A percentile compares a stretch with the other conserved stretches of the same genome.
phyloP scores from a whole-genome alignment of 257 asterid genomes.

The Jacaranda copaia region DNA sequence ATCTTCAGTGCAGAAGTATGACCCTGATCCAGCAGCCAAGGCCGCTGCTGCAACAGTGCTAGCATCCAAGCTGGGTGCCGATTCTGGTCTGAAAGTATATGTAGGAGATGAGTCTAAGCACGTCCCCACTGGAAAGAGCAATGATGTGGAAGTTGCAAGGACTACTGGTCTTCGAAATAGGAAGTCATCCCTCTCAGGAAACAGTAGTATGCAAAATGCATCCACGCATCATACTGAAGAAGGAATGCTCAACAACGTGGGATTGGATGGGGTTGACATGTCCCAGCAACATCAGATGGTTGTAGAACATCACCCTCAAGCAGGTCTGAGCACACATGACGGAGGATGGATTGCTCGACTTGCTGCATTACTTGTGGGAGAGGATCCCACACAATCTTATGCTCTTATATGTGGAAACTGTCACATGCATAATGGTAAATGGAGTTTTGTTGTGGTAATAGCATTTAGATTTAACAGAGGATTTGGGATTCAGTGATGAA shows the following conservation, averaged over 20 bases:
- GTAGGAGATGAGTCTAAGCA: slow-evolving; percentile 58
- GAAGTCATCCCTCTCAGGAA: slow-evolving; percentile 50
- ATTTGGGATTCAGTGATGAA: neutral
- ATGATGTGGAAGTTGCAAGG: slow-evolving; percentile 57
- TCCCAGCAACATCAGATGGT: slow-evolving; percentile 59
- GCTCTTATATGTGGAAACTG: slow-evolving; percentile 89
- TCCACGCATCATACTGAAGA: slow-evolving; percentile 43
- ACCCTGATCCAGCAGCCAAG: slow-evolving; percentile 86
- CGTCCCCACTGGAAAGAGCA: slow-evolving; percentile 58
- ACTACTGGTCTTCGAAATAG: slow-evolving; percentile 66
- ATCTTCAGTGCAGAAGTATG: slow-evolving; percentile 67
- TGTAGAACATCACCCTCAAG: slow-evolving; percentile 67
- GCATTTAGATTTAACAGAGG: neutral
- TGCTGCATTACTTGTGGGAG: slow-evolving; percentile 90
- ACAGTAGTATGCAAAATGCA: slow-evolving; percentile 41
- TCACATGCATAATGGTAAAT: slow-evolving; percentile 78
- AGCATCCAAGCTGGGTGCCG: slow-evolving; percentile 80
- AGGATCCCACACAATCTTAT: slow-evolving; percentile 79
- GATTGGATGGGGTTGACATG: slow-evolving; percentile 42
- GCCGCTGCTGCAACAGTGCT: slow-evolving; percentile 89
- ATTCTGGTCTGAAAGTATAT: slow-evolving; percentile 69
- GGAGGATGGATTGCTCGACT: slow-evolving; percentile 83
- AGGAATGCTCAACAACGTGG: slow-evolving; percentile 43
- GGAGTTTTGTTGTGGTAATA: neutral
- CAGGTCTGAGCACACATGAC: slow-evolving; percentile 47